Base-by-base conservation (phyloP, 441 rosid species). In the Populus tomentosa region DNA sequence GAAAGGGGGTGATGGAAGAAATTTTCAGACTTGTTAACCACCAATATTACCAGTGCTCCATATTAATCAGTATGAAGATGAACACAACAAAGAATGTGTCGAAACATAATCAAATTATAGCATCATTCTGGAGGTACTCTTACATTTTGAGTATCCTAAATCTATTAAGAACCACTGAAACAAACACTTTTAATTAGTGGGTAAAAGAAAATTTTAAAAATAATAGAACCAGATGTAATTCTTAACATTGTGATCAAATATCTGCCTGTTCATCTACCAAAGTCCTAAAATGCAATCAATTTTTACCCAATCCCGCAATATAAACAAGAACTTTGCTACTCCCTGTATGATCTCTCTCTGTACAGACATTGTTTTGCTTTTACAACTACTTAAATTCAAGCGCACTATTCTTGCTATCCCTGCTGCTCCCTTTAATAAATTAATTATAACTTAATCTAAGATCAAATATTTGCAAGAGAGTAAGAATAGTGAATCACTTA, bases 261-360 rank as follows among this genome's bases (percentile, higher is more conserved):
- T 61, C 65, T 73, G 63, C 74, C 74, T 74, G 30, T 28, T 28
- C 81, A 79, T 69, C 13, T 69, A 3, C n/a, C 32, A 32, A 69
- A 65, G 13, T 78, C n/a, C 63, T 30, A 23, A 18, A 23, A 69
- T 30, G 32, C 77, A 67, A 73, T 20, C 50, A 73, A 65, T 36
- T 61, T 67, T 59, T 30, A 59, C 24, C 35, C 24, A 36, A 42
- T 53, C 46, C 33, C 10, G 62, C 61, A 50, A 50, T 46, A 67
- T 59, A 42, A 53, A 53, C 59, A 18, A 9, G 40, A 56, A 20
- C 6, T 50, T 50, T 50, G 56, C 56, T 50, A 50, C 56, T 14
- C 56, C 56, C 32, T 30, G 32, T 30, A 24, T 74, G 13, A 24
- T 42, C 42, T 26, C 20, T 40, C 23, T 7, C 7, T 6, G 20